phyloP scores from a whole-genome alignment of 352 stramenopile species.

The Globisporangium carolinianum region DNA sequence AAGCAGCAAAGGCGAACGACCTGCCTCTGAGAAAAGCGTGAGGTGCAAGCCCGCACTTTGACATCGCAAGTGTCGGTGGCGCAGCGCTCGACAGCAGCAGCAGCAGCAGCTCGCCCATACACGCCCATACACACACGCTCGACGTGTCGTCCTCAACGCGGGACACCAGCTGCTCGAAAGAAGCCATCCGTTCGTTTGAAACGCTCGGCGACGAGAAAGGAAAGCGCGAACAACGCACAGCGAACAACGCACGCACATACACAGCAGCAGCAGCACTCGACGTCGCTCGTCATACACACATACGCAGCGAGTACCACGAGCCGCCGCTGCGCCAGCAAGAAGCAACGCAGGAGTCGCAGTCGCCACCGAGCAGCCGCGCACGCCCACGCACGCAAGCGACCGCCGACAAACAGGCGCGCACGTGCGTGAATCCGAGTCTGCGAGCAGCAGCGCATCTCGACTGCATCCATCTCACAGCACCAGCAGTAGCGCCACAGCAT shows the following conservation, averaged over 20 bases:
- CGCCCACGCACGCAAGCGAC: background rate
- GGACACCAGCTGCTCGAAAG: background rate
- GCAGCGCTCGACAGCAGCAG: too few relatives aligned
- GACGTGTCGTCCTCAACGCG: background rate
- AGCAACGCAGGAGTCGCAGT: background rate
- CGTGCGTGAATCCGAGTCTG: background rate
- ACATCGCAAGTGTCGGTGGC: too few relatives aligned
- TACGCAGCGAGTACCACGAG: background rate
- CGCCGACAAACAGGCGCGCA: background rate
- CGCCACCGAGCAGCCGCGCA: background rate
- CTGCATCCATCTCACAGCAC: background rate
- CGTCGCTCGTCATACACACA: background rate
- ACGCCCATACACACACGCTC: too few relatives aligned
- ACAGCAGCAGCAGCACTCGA: background rate
- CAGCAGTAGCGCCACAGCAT: background rate
- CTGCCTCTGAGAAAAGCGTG: too few relatives aligned
- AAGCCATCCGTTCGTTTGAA: background rate
- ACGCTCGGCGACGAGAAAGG: background rate
- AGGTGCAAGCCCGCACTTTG: too few relatives aligned
- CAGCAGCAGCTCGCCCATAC: too few relatives aligned
- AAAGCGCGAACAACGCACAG: background rate
- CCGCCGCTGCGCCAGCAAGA: background rate
- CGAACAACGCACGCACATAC: background rate
- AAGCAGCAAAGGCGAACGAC: too few relatives aligned
- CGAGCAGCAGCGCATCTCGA: background rate